A percentile compares a stretch with the other conserved stretches of the same genome.
phyloP scores from a whole-genome alignment of 108 stramenopile species.

The Skeletonema potamos region DNA sequence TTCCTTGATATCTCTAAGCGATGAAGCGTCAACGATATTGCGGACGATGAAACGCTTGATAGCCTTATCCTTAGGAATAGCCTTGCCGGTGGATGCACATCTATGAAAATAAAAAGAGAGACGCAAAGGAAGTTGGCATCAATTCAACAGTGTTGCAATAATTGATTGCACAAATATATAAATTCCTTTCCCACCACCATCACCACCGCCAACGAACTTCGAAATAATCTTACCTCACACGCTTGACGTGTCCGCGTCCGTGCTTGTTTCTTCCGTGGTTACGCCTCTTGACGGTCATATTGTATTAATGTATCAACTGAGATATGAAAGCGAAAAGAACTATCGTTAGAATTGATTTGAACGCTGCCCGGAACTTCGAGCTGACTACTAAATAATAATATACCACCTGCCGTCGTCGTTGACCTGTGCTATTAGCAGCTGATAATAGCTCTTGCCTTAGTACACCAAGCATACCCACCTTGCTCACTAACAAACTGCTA shows the following conservation, averaged over 20 bases:
- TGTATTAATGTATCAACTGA: constrained; percentile 28
- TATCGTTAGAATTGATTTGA: neutral
- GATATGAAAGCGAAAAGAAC: neutral
- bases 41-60: constrained; percentile 99
- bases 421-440: too few relatives aligned
- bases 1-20: constrained; percentile 98
- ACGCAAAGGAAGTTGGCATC: neutral
- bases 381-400: neutral
- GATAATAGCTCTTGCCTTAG: neutral
- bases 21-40: constrained; percentile 99
- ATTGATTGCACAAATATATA: neutral
- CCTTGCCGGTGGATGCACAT: constrained; percentile 98
- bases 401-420: neutral
- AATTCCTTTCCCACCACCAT: neutral
- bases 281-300: constrained; percentile 98
- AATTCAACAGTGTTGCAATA: neutral
- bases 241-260: constrained; percentile 99
- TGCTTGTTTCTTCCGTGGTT: constrained; percentile 99
- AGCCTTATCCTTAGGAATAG: constrained; percentile 99
- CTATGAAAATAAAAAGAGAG: constrained; percentile 23
- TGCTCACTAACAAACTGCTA: neutral
- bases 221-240: constrained; percentile 71
- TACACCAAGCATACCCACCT: neutral
- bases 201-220: neutral
- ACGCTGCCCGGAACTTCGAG: neutral